phyloP scores from a whole-genome alignment of 2,329 filamentous ascomycete genomes.

The Ceratocystis smalleyi region DNA sequence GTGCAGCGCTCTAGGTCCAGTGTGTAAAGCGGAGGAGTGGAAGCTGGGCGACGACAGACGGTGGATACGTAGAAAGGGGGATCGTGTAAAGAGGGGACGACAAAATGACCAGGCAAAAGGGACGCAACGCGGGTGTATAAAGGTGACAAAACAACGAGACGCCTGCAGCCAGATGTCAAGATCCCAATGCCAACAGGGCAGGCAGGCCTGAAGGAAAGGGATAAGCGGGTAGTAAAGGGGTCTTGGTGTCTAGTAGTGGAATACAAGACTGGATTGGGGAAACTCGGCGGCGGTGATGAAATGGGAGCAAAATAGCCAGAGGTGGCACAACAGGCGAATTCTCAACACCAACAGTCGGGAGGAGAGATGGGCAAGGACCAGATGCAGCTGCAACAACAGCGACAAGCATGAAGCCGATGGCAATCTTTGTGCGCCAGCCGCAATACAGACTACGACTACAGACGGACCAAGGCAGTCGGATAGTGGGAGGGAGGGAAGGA shows the following conservation, averaged over 20 bases:
- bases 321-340: not conserved
- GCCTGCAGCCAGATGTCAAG: not conserved
- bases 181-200: not conserved
- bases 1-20: not conserved
- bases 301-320: not conserved
- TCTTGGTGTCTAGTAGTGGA: not conserved
- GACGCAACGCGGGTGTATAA: not conserved
- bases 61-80: not conserved
- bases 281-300: not conserved
- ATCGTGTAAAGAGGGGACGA: not conserved
- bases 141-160: not conserved
- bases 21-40: not conserved
- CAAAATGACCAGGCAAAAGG: not conserved
- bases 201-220: not conserved
- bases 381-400: not conserved
- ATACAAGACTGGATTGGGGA: not conserved
- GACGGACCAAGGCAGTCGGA: not conserved
- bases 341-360: not conserved
- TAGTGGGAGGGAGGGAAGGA: not conserved
- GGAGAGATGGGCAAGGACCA: not conserved
- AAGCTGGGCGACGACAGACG: not conserved
- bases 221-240: not conserved
- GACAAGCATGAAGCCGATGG: not conserved
- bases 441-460: not conserved
- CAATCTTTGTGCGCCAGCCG: not conserved